Evolutionary conservation across 2,329 filamentous ascomycete species (phyloP).

Genomic region (Thelonectria olida): DNA sequence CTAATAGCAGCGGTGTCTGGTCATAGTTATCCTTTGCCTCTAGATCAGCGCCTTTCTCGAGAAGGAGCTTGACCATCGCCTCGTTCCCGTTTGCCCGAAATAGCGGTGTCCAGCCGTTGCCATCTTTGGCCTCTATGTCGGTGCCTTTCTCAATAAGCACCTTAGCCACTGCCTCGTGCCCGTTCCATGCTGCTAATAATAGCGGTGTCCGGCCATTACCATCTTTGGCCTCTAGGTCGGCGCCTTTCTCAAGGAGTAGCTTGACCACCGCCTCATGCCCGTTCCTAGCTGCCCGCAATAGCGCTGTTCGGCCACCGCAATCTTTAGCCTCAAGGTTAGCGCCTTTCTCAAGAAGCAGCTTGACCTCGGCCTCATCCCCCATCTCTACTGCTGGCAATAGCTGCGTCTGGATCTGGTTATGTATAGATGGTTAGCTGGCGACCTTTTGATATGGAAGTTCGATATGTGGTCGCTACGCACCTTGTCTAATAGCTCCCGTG

Average conservation of each 20-base stretch:
- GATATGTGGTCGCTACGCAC: not conserved
- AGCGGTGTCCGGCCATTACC: not conserved
- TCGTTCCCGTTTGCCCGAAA: no score
- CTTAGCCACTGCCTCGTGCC: not conserved
- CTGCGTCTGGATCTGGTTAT: not conserved
- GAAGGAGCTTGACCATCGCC: not conserved
- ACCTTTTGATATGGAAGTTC: not conserved
- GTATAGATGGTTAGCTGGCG: not conserved
- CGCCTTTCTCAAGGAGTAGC: no score
- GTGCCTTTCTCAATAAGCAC: constrained; percentile 14
- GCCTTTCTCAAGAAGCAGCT: no score
- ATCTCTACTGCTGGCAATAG: no score
- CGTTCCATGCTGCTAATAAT: not conserved
- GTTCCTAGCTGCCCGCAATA: no score
- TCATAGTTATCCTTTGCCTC: not conserved
- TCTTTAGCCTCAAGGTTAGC: no score
- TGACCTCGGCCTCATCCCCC: no score
- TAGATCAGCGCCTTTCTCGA: not conserved
- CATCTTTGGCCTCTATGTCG: no score
- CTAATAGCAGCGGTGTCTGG: no score
- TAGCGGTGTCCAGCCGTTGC: not conserved
- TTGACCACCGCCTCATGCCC: no score
- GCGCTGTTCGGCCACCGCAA: not conserved
- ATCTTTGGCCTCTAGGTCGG: no score
- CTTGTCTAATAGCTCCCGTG: not conserved